Evolutionary conservation across 495 filamentous ascomycete genomes (phyloP).

Genomic region (Sporormia fimetaria): DNA sequence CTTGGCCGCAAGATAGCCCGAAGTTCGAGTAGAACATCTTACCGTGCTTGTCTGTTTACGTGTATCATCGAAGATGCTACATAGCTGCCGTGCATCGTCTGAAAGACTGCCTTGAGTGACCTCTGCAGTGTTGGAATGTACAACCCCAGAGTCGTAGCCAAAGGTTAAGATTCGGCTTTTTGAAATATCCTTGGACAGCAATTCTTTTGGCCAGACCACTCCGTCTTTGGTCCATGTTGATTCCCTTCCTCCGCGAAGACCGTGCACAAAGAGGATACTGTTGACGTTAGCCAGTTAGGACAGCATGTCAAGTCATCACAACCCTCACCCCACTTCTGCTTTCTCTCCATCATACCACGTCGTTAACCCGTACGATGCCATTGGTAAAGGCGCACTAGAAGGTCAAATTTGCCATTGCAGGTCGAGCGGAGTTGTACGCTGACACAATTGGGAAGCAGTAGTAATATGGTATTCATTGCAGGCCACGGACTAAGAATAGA

Average conservation of each 20-base stretch:
- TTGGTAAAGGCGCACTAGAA: too few relatives aligned
- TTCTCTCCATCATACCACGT: too few relatives aligned
- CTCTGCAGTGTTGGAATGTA: conserved; percentile 1
- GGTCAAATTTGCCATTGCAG: too few relatives aligned
- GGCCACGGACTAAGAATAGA: too few relatives aligned
- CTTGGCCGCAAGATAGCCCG: background rate
- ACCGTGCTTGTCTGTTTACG: conserved; percentile 1
- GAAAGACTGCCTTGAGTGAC: background rate
- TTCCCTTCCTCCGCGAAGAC: conserved; percentile 3
- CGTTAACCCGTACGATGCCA: too few relatives aligned
- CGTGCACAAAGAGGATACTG: conserved; percentile 7
- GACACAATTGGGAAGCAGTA: too few relatives aligned
- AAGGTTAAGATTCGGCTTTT: conserved; percentile 2
- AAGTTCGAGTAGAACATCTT: background rate
- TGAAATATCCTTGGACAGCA: conserved; percentile 3
- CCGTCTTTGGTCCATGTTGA: conserved; percentile 3
- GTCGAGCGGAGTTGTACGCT: too few relatives aligned
- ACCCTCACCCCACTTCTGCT: too few relatives aligned
- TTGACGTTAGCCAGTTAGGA: too few relatives aligned
- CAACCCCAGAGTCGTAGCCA: conserved; percentile 4
- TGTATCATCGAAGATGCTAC: background rate
- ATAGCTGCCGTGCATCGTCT: conserved; percentile 1
- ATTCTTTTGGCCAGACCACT: conserved; percentile 1
- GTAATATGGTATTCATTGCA: too few relatives aligned
- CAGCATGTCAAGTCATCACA: too few relatives aligned